Base-by-base conservation (phyloP, 257 asterid genomes). In the Solanum chilense region DNA sequence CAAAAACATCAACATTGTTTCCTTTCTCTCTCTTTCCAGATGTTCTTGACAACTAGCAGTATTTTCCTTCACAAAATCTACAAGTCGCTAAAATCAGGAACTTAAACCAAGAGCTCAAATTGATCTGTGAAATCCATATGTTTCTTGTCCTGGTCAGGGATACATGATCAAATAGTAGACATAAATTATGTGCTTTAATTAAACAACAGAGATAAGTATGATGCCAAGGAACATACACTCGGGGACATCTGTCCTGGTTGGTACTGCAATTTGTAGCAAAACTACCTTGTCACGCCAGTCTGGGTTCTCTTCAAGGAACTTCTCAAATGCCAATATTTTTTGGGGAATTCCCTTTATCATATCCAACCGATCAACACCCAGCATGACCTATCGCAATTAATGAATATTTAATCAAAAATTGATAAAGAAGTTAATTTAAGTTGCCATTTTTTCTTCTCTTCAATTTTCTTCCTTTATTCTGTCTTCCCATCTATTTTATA, bases 321-420 rank as follows among this genome's bases (percentile, higher is more conserved):
- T 95, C 88, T 96, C 99, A 91, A 96, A 95, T 86, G 99, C 99
- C 93, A 96, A 91, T 86, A 96, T 92, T 92, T 95, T 95, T 90
- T 96, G 98, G 21, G 98, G 98, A 87, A 95, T 95, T 85, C 98
- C 99, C 85, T 96, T 96, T 64, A 95, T 96, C 98, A 93, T 96
- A 90, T 95, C 99, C 86, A 96, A 92, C 70, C 99, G 96, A 86
- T 96, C 99, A 66, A 96, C 98, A 69, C 98, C 99, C 47, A 96
- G 89, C 99, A 96, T 96, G 76, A 96, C 96, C 99, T 96, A 89
- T 81, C 87, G 84, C 87, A 85, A 87, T 60, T 88, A 68, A 69
- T 68, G 87, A 49, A 81, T 49, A 78, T 52, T 27, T 45, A 70
- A 49, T 49, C 85, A 80, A 29, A 80, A 80, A 80, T 49, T 27